A percentile compares a stretch with the other conserved stretches of the same genome.
phyloP scores from a whole-genome alignment of 768 basidiomycete genomes.

The Rhodotorula kratochvilovae region DNA sequence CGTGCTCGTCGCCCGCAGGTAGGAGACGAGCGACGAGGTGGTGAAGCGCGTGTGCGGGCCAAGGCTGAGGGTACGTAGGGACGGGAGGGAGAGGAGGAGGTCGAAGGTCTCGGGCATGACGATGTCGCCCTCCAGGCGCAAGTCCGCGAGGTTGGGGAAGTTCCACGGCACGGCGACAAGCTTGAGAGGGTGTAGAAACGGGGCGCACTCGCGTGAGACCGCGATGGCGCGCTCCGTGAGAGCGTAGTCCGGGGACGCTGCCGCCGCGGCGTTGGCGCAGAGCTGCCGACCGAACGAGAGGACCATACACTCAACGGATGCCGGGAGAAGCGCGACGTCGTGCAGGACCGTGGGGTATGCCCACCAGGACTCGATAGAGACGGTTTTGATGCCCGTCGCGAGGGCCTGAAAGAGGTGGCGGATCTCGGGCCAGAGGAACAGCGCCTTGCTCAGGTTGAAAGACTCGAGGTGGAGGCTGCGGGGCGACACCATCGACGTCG shows the following conservation, averaged over 20 bases:
- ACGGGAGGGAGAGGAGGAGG: not conserved
- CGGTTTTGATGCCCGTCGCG: no score
- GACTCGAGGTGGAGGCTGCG: no score
- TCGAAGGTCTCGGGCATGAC: not conserved
- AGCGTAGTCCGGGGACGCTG: no score
- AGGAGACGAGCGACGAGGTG: no score
- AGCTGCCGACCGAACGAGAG: not conserved
- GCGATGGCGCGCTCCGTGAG: no score
- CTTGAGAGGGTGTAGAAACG: no score
- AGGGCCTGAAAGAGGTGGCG: not conserved
- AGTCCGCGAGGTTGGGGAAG: not conserved
- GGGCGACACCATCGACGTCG: no score
- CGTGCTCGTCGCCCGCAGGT: no score
- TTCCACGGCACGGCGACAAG: not conserved
- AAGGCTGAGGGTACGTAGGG: not conserved
- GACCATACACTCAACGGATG: rapidly evolving
- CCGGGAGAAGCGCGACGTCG: not conserved
- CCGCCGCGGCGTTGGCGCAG: no score
- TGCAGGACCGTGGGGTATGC: no score
- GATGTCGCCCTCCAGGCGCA: not conserved
- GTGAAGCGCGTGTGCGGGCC: not conserved
- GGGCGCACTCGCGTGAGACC: no score
- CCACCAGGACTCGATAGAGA: rapidly evolving
- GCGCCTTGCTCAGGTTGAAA: no score
- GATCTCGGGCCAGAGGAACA: not conserved